Evolutionary conservation across 176 grass and related monocot species (phyloP), one percentile per base, ranked within the genome.

Genomic region (Rhynchospora tenuis): DNA sequence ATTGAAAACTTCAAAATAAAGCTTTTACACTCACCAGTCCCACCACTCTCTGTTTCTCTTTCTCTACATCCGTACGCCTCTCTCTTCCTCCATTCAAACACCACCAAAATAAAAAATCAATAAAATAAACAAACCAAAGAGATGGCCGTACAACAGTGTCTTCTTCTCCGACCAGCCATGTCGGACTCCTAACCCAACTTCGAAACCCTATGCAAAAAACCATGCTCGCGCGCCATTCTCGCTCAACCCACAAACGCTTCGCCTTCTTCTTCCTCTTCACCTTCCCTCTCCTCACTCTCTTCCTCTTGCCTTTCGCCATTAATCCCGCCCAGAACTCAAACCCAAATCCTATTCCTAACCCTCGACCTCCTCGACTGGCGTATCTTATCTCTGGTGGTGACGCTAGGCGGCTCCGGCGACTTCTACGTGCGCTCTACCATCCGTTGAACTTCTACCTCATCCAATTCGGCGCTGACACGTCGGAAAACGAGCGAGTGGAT

Each of bases 371-470:
- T 17, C 87, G 90, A 87, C 91, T 94, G 64, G 94, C 90, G 15
- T 97, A 97, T 72, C 81, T 92, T 64, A 89, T 97, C 1, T 83
- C 48, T 5, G 94, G 94, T 9, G 92, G 92, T 2, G 94, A 97
- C 24, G 82, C 85, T 1, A 29, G 15, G 8, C 85, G 95, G 44
- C 80, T 97, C 43, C 83, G 94, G 11, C 86, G 95, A 19, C 89
- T 94, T 16, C 87, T 97, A 13, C 89, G 94, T 19, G 89, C 95
- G 8, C 88, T 92, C 4, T 97, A 97, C 89, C 92, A 97, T 74
- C 95, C 95, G 3, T 89, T 87, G 45, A 97, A 97, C 78, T 91
- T 85, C 52, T 94, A 97, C 73, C 68, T 97, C 20, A 84, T 97
- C 78, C 92, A 94, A 74, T 86, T 94, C 38, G 89, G 88, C 4